phyloP scores from a whole-genome alignment of 495 filamentous ascomycete species.

The Penicillium canariense region DNA sequence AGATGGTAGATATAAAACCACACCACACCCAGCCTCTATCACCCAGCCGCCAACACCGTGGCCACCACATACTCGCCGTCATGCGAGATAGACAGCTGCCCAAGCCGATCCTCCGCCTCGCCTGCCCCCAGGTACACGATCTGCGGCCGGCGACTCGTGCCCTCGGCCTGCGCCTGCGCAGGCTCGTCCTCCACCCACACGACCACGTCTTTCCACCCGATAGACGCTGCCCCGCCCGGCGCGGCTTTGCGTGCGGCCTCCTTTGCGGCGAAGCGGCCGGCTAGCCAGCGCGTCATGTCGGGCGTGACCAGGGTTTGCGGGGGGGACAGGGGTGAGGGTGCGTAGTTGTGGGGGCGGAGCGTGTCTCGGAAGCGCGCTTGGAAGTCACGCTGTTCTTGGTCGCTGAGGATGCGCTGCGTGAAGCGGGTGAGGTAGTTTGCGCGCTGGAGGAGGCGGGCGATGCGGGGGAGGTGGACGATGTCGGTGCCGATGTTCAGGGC shows the following conservation, averaged over 20 bases:
- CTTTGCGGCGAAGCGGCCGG: conserved; percentile 49
- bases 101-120: conserved; percentile 27
- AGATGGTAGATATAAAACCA: too few relatives aligned
- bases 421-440: conserved; percentile 47
- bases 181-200: conserved; percentile 28
- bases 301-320: conserved; percentile 20
- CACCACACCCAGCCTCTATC: too few relatives aligned
- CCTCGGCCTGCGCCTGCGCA: conserved; percentile 6
- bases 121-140: conserved; percentile 37
- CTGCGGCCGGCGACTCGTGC: conserved; percentile 35
- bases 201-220: conserved; percentile 42
- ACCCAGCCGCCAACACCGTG: conserved; percentile 45
- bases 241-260: conserved; percentile 50
- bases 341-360: conserved; percentile 8
- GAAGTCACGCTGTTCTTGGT: conserved; percentile 43
- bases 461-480: conserved; percentile 54
- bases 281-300: conserved; percentile 48
- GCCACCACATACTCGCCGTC: conserved; percentile 60
- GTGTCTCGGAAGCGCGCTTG: conserved; percentile 33
- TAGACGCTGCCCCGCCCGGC: conserved; percentile 36
- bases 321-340: conserved; percentile 2
- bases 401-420: conserved; percentile 51
- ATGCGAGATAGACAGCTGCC: conserved; percentile 54
- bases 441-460: conserved; percentile 42
- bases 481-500: conserved; percentile 51